Evolutionary conservation across 352 stramenopile species (phyloP).

Genomic region (Phytophthora brassicae): DNA sequence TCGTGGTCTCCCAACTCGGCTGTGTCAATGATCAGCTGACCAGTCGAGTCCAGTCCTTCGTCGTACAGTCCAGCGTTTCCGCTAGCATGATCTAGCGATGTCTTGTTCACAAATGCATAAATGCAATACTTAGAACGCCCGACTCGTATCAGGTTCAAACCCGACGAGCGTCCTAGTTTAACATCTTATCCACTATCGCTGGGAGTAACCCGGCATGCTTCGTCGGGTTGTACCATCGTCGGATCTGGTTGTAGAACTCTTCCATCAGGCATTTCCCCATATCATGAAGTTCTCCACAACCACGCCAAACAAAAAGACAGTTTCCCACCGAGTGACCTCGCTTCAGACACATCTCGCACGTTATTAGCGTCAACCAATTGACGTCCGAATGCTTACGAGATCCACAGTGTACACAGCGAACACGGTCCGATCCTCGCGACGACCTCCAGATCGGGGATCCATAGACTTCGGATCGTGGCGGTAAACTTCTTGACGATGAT

Average conservation of each 20-base stretch:
- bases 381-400: background rate
- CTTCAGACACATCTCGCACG: background rate
- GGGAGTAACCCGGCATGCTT: background rate
- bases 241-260: background rate
- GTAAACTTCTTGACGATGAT: too few species aligned
- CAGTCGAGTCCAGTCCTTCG: too few species aligned
- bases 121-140: constrained; percentile 9
- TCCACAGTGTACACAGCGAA: background rate
- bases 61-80: background rate
- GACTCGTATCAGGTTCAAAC: background rate
- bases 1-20: too few species aligned
- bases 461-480: too few species aligned
- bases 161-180: background rate
- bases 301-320: background rate
- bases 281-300: background rate
- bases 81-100: background rate
- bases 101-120: constrained; percentile 10
- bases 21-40: too few species aligned
- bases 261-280: background rate
- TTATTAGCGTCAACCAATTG: background rate
- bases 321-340: background rate
- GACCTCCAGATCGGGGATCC: background rate
- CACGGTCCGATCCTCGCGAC: background rate
- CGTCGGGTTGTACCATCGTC: background rate
- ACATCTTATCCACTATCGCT: background rate